Evolutionary conservation across 2,329 filamentous ascomycete species (phyloP).

Genomic region (Penicillium sp.): DNA sequence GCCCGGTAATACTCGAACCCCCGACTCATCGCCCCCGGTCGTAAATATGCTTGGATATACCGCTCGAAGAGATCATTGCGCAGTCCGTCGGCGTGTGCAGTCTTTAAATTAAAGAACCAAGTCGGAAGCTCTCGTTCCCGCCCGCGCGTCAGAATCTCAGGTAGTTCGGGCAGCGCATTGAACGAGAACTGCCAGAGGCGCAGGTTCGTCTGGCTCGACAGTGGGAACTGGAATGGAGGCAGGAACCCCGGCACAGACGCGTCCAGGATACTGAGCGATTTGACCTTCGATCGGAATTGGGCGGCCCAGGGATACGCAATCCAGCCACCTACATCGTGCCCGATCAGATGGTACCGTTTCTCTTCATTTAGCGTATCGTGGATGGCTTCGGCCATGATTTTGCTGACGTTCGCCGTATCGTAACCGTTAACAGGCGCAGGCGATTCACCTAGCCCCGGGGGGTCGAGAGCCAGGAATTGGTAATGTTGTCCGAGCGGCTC

Average conservation of each 20-base stretch:
- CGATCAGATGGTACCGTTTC: slow-evolving; percentile 31
- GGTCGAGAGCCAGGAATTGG: slow-evolving; percentile 31
- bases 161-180: slow-evolving; percentile 32
- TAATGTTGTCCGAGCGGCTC: slow-evolving; percentile 28
- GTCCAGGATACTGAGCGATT: slow-evolving; percentile 30
- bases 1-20: slow-evolving; percentile 35
- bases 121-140: slow-evolving; percentile 30
- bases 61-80: slow-evolving; percentile 22
- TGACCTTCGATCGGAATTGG: slow-evolving; percentile 27
- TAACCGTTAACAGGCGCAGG: slow-evolving; percentile 25
- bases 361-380: slow-evolving; percentile 12
- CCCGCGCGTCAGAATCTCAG: slow-evolving; percentile 28
- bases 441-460: slow-evolving; percentile 32
- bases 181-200: slow-evolving; percentile 35
- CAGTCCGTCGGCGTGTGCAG: slow-evolving; percentile 20
- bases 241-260: slow-evolving; percentile 27
- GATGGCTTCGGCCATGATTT: slow-evolving; percentile 27
- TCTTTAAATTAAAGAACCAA: slow-evolving; percentile 33
- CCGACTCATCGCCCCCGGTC: slow-evolving; percentile 31
- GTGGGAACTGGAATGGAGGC: slow-evolving; percentile 24
- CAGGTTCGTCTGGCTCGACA: slow-evolving; percentile 26
- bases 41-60: slow-evolving; percentile 29
- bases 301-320: slow-evolving; percentile 32
- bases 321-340: slow-evolving; percentile 35
- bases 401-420: slow-evolving; percentile 30